phyloP scores from a whole-genome alignment of 2,329 filamentous ascomycete species.

The Escovopsis weberi region DNA sequence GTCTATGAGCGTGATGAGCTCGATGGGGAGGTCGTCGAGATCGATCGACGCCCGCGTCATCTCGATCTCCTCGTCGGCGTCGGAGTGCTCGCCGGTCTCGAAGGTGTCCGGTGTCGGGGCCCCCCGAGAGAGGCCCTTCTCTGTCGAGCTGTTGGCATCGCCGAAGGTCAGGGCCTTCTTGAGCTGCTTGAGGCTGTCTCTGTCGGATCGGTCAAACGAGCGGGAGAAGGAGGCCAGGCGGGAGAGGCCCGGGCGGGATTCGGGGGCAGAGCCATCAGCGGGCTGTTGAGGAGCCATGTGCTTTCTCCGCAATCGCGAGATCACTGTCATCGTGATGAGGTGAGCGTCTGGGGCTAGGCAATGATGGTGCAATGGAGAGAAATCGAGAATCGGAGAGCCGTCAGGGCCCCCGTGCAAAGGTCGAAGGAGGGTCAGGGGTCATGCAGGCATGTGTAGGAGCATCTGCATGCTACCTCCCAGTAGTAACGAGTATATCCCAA shows the following conservation, averaged over 20 bases:
- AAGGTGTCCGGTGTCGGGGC: conserved; percentile 31
- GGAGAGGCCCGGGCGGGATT: conserved; percentile 16
- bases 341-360: conserved; percentile 2
- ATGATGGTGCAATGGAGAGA: background rate
- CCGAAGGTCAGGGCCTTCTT: conserved; percentile 34
- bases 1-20: conserved; percentile 80
- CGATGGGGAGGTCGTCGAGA: conserved; percentile 83
- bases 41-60: conserved; percentile 45
- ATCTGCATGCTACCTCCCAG: background rate
- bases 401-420: background rate
- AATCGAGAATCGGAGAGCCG: background rate
- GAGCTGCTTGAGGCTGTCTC: conserved; percentile 18
- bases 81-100: conserved; percentile 27
- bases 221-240: conserved; percentile 18
- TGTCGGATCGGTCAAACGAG: conserved; percentile 13
- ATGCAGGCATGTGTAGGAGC: background rate
- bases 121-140: conserved; percentile 11
- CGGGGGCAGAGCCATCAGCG: conserved; percentile 11
- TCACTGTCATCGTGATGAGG: background rate
- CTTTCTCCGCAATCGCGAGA: conserved; percentile 2
- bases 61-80: conserved; percentile 32
- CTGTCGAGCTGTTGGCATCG: conserved; percentile 18
- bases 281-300: conserved; percentile 21
- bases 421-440: background rate
- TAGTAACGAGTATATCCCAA: too few relatives aligned